phyloP scores from a whole-genome alignment of 176 grass and related monocot genomes.

The Triticum timopheevii region DNA sequence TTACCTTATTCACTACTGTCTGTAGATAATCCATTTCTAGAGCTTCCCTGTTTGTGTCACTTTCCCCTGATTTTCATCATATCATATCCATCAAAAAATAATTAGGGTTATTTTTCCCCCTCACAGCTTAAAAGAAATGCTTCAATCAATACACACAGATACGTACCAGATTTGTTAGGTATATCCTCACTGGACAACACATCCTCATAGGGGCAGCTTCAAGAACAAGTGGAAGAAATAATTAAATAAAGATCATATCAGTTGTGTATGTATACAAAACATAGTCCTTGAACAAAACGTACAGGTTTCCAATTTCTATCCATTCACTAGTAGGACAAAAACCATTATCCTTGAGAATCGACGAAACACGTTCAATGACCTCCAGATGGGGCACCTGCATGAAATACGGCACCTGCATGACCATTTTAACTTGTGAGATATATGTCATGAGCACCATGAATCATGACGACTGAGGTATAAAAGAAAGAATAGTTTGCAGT shows the following conservation, averaged over 20 bases:
- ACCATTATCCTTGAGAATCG: slow-evolving; percentile 4
- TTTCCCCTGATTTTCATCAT: neutral
- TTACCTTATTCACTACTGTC: neutral
- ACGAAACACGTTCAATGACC: neutral
- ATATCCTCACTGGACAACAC: neutral
- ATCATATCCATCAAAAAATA: neutral
- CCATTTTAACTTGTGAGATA: neutral
- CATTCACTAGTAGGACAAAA: neutral
- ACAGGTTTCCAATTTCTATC: neutral
- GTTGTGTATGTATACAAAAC: neutral
- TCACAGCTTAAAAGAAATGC: neutral
- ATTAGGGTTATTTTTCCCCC: neutral
- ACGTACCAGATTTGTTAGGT: neutral
- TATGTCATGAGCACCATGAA: neutral
- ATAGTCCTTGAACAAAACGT: neutral
- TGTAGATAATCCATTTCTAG: neutral
- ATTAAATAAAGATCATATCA: too few relatives aligned
- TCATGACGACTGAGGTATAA: neutral
- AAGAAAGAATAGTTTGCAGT: neutral
- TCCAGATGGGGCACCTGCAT: neutral
- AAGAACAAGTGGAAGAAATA: neutral
- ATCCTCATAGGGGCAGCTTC: neutral
- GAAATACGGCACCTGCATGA: neutral
- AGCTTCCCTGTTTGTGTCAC: neutral
- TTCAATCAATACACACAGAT: neutral